Conservation (phyloP, 163 green algal species). For the Chloromonas sp. region DNA sequence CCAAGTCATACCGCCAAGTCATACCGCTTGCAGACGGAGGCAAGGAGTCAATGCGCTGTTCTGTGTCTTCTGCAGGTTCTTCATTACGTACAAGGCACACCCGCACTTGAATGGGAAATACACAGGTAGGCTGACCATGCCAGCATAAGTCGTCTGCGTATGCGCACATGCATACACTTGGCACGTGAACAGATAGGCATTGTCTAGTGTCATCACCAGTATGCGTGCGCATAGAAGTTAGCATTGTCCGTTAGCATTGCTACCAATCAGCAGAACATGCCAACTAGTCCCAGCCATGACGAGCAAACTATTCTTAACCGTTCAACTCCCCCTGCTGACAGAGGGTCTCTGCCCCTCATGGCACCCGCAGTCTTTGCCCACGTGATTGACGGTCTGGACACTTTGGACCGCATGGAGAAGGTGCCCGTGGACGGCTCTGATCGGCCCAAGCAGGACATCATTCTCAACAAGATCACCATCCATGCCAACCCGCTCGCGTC, state of each 20-base stretch:
- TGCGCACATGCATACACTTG: background rate
- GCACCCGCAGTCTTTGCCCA: slow-evolving; percentile 72
- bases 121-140: slow-evolving; percentile 17
- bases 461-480: slow-evolving; percentile 83
- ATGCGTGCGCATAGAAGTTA: too few relatives aligned
- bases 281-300: too few relatives aligned
- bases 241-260: too few relatives aligned
- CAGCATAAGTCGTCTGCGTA: background rate
- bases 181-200: too few relatives aligned
- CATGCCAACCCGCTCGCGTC: slow-evolving; percentile 92
- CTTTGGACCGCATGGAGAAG: slow-evolving; percentile 94
- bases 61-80: slow-evolving; percentile 58
- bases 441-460: slow-evolving; percentile 76
- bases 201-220: too few relatives aligned
- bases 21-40: too few relatives aligned
- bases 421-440: slow-evolving; percentile 54
- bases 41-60: too few relatives aligned
- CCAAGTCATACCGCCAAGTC: too few relatives aligned
- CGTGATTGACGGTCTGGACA: slow-evolving; percentile 92
- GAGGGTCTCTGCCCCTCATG: background rate
- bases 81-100: slow-evolving; percentile 90
- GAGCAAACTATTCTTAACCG: too few relatives aligned
- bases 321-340: background rate
- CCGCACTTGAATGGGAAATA: slow-evolving; percentile 81
- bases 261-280: too few relatives aligned